Evolutionary conservation across 495 filamentous ascomycete species (phyloP), one percentile per base, ranked within the genome.

Genomic region (Chaetomidium leptoderma): DNA sequence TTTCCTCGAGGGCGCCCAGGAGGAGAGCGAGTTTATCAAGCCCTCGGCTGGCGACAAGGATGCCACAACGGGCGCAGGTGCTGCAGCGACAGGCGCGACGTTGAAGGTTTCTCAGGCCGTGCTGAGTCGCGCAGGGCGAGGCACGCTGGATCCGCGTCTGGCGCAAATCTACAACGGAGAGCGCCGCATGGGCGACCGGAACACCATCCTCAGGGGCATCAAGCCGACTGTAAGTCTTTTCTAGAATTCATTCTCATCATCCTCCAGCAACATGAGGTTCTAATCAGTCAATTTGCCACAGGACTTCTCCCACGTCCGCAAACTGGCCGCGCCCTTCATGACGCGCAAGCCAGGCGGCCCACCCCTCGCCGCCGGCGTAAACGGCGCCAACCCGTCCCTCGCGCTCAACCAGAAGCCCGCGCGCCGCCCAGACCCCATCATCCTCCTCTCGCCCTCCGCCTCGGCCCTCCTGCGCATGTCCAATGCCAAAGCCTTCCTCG

Each of bases 381-480:
- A n/a, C 39, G 53, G 69, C 17, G 72, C 58, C 60, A 76, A 66
- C 46, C 60, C 72, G 1, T 53, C 73, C 5, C 72, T 78, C 21
- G 63, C 72, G 8, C 72, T 77, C 37, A 79, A 77, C 64, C 76
- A 78, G 55, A 79, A 81, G 63, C 69, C 76, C 10, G 67, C 67
- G 23, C 76, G 85, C 32, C 84, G 90, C 35, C 83, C 84, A 48
- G 91, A 98, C 67, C 95, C 95, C 21, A 99, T 99, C 73, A 96
- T 99, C 74, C 84, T 99, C 14, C 86, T 99, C 65, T 97, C 95
- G 3, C 93, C 95, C n/a, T 97, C 92, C 29, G 95, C 95, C 32
- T 96, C 91, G 21, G 92, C 92, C 9, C 87, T 97, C 46, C 89
- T 99, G n/a, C 88, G 90, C 71, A 91, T 97, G 86, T 86, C 89